Base-by-base conservation (phyloP, 768 basidiomycete species). In the Pleurotus djamor region DNA sequence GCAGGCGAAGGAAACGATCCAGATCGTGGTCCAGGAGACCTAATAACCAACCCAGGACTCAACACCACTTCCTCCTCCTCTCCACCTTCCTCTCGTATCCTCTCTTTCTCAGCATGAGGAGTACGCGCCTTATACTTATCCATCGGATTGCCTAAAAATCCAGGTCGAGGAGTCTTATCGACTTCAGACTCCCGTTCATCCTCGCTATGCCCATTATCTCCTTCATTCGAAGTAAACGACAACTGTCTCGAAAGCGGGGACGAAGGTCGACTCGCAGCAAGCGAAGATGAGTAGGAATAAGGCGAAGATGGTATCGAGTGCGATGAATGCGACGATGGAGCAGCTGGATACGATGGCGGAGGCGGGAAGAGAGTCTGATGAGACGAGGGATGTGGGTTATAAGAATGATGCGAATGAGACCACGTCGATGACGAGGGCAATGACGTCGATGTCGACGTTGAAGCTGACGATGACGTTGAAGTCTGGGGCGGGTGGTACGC, bases 21-120 rank as follows among this genome's bases (percentile, higher is more conserved):
- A 28, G 21, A 28, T 28, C 21, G 34, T 16, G 49, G 56, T 49
- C 35, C 49, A n/a, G 66, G 58, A 16, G 65, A 60, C 21, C 65
- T 54, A 50, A 69, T 69, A 59, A 67, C 63, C 57, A 59, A 67
- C 12, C 68, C 68, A 34, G 65, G 64, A 17, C 62, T 64, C 16
- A 65, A 62, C 28, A 64, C 70, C 32, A 71, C 70, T 12, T 62
- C 71, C 38, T 61, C 63, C 62, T 63, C 63, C 16, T 62, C 61
- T 32, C 58, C 56, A 35, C 67, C 65, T n/a, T 63, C 63, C 10
- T 59, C 64, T 12, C 5, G 10, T 41, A 34, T 45, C 41, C 44
- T 38, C 37, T 28, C 28, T 14, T 14, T 28, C 38, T 9, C n/a
- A 41, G 2, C n/a, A 8, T 21, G 9, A 16, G 16, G 9, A 16